Percentiles rank a stretch among this genome's conserved stretches.
These are phyloP conservation scores for Cordyceps pruinosa DNA, from an alignment of 2,329 filamentous ascomycete genomes.

Conservation along the genomic window DNA sequence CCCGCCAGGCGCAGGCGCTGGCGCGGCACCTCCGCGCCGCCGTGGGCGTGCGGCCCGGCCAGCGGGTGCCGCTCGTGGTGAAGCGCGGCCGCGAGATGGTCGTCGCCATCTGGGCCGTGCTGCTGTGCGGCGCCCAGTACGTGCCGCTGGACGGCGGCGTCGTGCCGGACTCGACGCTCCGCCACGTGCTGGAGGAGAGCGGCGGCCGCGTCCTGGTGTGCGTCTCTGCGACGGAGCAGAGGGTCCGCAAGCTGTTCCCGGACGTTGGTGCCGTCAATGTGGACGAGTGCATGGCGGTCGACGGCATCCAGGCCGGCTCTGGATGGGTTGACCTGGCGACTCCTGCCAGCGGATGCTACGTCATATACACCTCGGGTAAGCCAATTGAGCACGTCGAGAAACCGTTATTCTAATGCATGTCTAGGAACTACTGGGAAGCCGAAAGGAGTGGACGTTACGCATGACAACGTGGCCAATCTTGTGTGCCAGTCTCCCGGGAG, in stretches of 20 bases:
- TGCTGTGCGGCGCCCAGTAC: constrained; percentile 53
- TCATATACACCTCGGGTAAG: constrained; percentile 49
- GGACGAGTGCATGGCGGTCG: constrained; percentile 18
- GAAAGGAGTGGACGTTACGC: constrained; percentile 52
- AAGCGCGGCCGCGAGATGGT: constrained; percentile 51
- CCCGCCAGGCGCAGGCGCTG: constrained; percentile 34
- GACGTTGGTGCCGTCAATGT: constrained; percentile 22
- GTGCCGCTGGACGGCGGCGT: constrained; percentile 52
- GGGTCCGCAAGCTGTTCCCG: constrained; percentile 24
- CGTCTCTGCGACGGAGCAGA: constrained; percentile 31
- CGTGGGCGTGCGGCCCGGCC: constrained; percentile 36
- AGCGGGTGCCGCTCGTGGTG: constrained; percentile 48
- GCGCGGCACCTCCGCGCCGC: constrained; percentile 30
- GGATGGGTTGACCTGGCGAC: constrained; percentile 28
- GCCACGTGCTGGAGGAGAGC: constrained; percentile 43
- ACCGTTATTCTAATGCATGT: constrained; percentile 14
- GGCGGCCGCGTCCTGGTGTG: constrained; percentile 40
- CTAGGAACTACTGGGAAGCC: constrained; percentile 47
- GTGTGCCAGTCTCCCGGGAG: constrained; percentile 44
- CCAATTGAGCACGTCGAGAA: neutral
- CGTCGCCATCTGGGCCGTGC: constrained; percentile 47
- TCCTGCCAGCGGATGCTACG: constrained; percentile 35
- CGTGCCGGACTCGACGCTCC: constrained; percentile 40
- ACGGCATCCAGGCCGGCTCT: neutral
- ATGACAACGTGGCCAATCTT: constrained; percentile 48